A percentile compares a stretch with the other conserved stretches of the same genome.
Conservation (phyloP, 2,329 filamentous ascomycete species). For the Phaeosphaeriaceae sp. region DNA sequence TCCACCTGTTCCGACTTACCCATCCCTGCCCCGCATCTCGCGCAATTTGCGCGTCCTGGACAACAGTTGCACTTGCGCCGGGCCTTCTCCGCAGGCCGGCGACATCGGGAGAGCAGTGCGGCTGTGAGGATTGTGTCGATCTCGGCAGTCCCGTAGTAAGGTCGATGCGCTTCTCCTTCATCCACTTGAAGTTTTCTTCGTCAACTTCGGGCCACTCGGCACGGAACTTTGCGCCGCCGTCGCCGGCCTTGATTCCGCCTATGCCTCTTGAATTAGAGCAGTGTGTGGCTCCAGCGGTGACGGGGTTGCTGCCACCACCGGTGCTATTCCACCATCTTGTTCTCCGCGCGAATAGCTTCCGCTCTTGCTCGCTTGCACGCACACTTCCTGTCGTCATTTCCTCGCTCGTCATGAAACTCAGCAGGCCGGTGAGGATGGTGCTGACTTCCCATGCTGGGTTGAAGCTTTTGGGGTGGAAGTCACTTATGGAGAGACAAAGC, state of each 20-base stretch:
- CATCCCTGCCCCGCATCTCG: constrained; percentile 82
- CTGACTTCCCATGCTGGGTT: constrained; percentile 98
- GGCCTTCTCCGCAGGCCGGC: constrained; percentile 69
- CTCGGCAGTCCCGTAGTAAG: constrained; percentile 72
- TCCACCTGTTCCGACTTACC: constrained; percentile 79
- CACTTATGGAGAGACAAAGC: constrained; percentile 92
- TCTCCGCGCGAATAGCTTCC: constrained; percentile 75
- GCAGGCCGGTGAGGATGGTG: constrained; percentile 90
- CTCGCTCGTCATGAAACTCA: constrained; percentile 98
- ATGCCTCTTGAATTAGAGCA: constrained; percentile 61
- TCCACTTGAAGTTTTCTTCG: constrained; percentile 89
- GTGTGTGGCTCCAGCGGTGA: constrained; percentile 41
- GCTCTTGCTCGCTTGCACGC: constrained; percentile 75
- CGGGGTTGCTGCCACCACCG: constrained; percentile 75
- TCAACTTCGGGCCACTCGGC: constrained; percentile 90
- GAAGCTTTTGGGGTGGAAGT: constrained; percentile 97
- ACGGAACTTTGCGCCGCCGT: constrained; percentile 89
- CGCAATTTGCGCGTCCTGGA: constrained; percentile 78
- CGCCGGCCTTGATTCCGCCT: constrained; percentile 81
- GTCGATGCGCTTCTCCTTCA: constrained; percentile 83
- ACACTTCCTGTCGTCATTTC: constrained; percentile 98
- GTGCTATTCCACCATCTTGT: constrained; percentile 98
- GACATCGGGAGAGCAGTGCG: constrained; percentile 67
- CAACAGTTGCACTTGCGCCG: constrained; percentile 66
- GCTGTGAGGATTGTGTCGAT: constrained; percentile 55